These are phyloP conservation scores for Gossypium longicalyx DNA, from an alignment of 345 rosid genomes.

Conservation along the genomic window DNA sequence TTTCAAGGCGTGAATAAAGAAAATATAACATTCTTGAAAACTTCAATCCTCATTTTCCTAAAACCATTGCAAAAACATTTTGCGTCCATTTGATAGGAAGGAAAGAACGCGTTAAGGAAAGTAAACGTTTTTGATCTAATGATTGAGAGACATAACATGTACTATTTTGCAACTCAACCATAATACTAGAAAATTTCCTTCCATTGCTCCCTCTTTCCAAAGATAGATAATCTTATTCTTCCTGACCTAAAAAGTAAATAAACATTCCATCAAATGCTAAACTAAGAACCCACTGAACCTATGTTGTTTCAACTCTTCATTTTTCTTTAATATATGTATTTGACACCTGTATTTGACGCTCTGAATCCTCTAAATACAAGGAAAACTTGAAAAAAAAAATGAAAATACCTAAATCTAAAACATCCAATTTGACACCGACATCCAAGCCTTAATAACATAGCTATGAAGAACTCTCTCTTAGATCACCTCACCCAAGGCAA, in stretches of 20 bases:
- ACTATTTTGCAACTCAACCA: not conserved
- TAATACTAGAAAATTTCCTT: no score
- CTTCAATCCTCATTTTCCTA: conserved; percentile 1
- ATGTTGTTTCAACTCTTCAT: no score
- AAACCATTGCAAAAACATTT: not conserved
- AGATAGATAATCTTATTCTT: not conserved
- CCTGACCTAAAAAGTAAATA: no score
- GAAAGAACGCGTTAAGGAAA: not conserved
- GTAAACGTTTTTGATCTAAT: not conserved
- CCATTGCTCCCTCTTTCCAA: no score
- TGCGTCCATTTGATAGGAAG: not conserved
- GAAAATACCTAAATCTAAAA: no score
- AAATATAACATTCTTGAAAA: not conserved
- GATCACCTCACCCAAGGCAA: not conserved
- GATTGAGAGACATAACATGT: not conserved
- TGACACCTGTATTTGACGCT: no score
- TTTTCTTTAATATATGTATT: no score
- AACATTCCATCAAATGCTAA: no score
- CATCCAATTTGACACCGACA: no score
- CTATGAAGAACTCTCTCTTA: not conserved
- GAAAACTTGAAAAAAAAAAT: no score
- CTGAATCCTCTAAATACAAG: no score
- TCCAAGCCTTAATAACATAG: no score
- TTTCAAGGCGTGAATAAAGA: not conserved
- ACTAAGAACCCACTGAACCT: not conserved